Evolutionary conservation across 2,329 filamentous ascomycete species (phyloP).

Genomic region (Pseudocercospora cruenta): DNA sequence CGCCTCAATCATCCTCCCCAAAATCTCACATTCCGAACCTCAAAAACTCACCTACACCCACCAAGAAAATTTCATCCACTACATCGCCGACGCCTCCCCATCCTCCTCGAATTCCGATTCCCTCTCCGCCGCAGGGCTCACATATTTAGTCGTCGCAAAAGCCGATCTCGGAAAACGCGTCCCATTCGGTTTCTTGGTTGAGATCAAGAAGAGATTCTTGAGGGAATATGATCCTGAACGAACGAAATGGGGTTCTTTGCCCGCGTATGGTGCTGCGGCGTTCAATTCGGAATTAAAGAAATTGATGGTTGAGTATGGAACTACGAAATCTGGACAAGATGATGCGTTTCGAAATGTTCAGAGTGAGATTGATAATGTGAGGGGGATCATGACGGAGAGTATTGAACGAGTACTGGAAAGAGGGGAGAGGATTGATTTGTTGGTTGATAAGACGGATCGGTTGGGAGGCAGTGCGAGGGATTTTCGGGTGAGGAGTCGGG

Average conservation of each 20-base stretch:
- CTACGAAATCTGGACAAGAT: constrained; percentile 71
- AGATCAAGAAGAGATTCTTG: constrained; percentile 87
- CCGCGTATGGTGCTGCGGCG: constrained; percentile 84
- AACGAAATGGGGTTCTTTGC: constrained; percentile 76
- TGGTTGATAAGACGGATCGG: constrained; percentile 96
- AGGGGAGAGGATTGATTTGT: constrained; percentile 87
- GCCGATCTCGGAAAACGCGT: constrained; percentile 81
- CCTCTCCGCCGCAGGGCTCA: constrained; percentile 70
- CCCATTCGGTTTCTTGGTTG: constrained; percentile 88
- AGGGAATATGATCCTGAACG: constrained; percentile 65
- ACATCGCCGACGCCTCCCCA: constrained; percentile 73
- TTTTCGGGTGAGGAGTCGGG: constrained; percentile 84
- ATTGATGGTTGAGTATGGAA: constrained; percentile 83
- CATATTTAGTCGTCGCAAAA: constrained; percentile 87
- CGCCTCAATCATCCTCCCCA: constrained; percentile 91
- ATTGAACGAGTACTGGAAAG: constrained; percentile 87
- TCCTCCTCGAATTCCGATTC: constrained; percentile 35
- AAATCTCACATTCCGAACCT: constrained; percentile 78
- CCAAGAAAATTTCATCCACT: constrained; percentile 90
- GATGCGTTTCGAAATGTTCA: constrained; percentile 84
- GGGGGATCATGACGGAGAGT: constrained; percentile 92
- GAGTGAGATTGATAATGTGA: constrained; percentile 87
- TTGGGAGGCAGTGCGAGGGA: constrained; percentile 86
- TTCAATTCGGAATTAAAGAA: constrained; percentile 80
- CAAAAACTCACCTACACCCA: constrained; percentile 90